phyloP scores from a whole-genome alignment of 108 stramenopile genomes.

The Mayamaea pseudoterrestris region DNA sequence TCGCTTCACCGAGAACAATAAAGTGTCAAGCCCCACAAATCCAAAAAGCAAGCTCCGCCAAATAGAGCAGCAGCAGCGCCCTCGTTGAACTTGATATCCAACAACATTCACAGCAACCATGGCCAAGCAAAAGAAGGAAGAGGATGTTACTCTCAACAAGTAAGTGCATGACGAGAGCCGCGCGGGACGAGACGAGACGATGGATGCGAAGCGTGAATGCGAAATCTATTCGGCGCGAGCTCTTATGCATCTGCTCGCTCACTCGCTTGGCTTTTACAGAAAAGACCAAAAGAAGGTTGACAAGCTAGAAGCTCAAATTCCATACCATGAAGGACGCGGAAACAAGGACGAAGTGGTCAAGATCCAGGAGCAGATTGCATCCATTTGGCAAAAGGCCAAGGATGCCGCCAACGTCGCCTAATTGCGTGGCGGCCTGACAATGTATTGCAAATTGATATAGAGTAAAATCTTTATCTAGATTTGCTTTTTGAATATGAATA shows the following conservation, averaged over 20 bases:
- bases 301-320: conserved; percentile 68
- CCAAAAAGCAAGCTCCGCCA: not conserved
- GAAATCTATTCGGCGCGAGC: too few relatives aligned
- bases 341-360: conserved; percentile 74
- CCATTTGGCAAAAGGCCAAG: conserved; percentile 54
- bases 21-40: not conserved
- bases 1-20: too few relatives aligned
- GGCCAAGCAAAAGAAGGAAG: conserved; percentile 3
- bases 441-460: too few relatives aligned
- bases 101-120: not conserved
- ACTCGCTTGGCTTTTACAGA: conserved; percentile 19
- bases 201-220: too few relatives aligned
- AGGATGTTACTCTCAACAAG: conserved; percentile 4
- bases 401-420: too few relatives aligned
- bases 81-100: conserved; percentile 5
- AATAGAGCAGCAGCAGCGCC: too few relatives aligned
- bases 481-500: too few relatives aligned
- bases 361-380: conserved; percentile 55
- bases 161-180: too few relatives aligned
- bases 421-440: too few relatives aligned
- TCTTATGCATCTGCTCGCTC: not conserved
- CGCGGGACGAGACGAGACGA: too few relatives aligned
- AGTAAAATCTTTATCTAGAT: too few relatives aligned
- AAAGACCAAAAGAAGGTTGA: conserved; percentile 79
- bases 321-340: conserved; percentile 72